These are phyloP conservation scores for Blastobotrys muscicola DNA, from an alignment of 805 yeast species.

Conservation along the genomic window DNA sequence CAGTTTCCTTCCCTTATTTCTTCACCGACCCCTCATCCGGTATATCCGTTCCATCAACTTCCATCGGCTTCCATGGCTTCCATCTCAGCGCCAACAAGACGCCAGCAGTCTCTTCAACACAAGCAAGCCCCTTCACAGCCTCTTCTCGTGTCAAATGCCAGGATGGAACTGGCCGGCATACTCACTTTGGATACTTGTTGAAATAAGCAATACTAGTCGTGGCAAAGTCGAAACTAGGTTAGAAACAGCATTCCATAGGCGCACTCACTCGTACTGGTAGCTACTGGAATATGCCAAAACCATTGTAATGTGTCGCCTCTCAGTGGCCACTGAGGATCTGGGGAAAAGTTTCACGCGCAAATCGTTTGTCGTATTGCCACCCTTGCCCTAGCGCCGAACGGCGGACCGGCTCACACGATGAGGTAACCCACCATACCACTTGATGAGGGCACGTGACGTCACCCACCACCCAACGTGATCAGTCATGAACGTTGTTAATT, in stretches of 20 bases:
- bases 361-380: neutral
- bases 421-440: neutral
- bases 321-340: neutral
- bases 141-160: too few species aligned
- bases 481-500: neutral
- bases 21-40: neutral
- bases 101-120: neutral
- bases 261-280: slow-evolving; percentile 43
- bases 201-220: slow-evolving; percentile 72
- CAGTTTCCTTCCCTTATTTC: neutral
- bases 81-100: neutral
- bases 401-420: neutral
- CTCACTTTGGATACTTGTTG: slow-evolving; percentile 48
- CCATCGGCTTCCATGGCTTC: neutral
- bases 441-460: slow-evolving; percentile 1
- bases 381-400: neutral
- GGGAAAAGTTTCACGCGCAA: neutral
- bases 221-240: slow-evolving; percentile 40
- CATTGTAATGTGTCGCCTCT: slow-evolving; percentile 31
- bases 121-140: too few species aligned
- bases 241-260: neutral
- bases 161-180: neutral
- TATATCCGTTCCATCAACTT: neutral
- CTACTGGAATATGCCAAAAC: slow-evolving; percentile 50
- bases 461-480: neutral